Evolutionary conservation across 495 filamentous ascomycete genomes (phyloP).

Genomic region (Xylaria venustula): DNA sequence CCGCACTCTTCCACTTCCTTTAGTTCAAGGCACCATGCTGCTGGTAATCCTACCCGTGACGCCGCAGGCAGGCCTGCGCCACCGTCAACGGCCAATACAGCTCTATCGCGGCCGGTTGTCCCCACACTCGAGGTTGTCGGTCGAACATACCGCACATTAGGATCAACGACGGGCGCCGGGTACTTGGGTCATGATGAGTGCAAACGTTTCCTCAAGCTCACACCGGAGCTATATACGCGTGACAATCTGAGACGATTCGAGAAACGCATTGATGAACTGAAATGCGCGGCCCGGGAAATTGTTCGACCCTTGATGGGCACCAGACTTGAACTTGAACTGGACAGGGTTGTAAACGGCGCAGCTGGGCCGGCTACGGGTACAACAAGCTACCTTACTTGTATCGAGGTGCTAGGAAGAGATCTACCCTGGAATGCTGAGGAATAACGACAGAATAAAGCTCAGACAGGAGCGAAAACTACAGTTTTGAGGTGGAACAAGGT

Average conservation of each 20-base stretch:
- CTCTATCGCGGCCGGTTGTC: slow-evolving; percentile 15
- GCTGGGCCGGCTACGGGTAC: slow-evolving; percentile 33
- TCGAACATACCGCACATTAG: slow-evolving; percentile 70
- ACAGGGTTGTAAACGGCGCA: slow-evolving; percentile 34
- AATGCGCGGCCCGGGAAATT: slow-evolving; percentile 73
- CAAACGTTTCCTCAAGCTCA: slow-evolving; percentile 80
- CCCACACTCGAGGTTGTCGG: slow-evolving; percentile 55
- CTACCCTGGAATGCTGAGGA: slow-evolving; percentile 64
- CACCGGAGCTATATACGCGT: slow-evolving; percentile 64
- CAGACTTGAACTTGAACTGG: slow-evolving; percentile 71
- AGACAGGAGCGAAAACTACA: neutral
- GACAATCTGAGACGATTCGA: slow-evolving; percentile 81
- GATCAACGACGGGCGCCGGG: slow-evolving; percentile 51
- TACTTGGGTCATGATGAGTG: slow-evolving; percentile 84
- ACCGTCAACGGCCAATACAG: slow-evolving; percentile 14
- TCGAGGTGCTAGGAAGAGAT: slow-evolving; percentile 71
- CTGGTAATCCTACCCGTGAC: slow-evolving; percentile 21
- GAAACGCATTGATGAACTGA: slow-evolving; percentile 82
- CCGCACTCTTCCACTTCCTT: slow-evolving; percentile 3
- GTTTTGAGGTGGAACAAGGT: neutral
- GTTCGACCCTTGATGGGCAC: slow-evolving; percentile 86
- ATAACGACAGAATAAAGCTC: neutral
- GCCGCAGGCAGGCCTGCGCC: slow-evolving; percentile 11
- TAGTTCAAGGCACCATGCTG: slow-evolving; percentile 1
- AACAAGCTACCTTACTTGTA: slow-evolving; percentile 77